Conservation (phyloP, 1,139 yeast species). For the Arxiozyma slooffiae region DNA sequence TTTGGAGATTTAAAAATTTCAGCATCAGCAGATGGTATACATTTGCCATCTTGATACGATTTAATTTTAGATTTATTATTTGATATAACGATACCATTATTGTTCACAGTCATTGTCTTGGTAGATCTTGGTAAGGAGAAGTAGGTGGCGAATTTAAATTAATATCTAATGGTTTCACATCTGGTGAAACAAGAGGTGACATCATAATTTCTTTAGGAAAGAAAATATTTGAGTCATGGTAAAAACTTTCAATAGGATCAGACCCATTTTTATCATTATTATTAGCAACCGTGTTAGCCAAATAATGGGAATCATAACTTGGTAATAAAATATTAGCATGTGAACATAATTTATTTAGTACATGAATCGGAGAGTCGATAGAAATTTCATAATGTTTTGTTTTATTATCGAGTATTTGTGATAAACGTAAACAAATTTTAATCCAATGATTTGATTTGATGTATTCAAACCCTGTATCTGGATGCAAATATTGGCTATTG, state of each 20-base stretch:
- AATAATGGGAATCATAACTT: constrained; percentile 25
- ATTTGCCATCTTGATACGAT: not conserved
- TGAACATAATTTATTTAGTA: constrained; percentile 50
- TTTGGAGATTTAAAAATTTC: constrained; percentile 23
- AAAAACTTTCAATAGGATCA: constrained; percentile 7
- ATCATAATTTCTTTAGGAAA: constrained; percentile 34
- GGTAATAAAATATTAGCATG: constrained; percentile 62
- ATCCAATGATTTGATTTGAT: constrained; percentile 95
- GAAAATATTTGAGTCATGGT: constrained; percentile 33
- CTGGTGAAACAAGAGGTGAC: constrained; percentile 45
- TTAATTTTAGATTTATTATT: not conserved
- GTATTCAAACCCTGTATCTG: constrained; percentile 56
- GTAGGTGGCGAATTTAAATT: constrained; percentile 9
- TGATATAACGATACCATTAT: constrained; percentile 5
- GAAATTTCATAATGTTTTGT: constrained; percentile 86
- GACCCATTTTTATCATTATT: not conserved
- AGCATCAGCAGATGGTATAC: not conserved
- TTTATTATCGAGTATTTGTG: constrained; percentile 49
- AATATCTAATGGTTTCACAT: constrained; percentile 40
- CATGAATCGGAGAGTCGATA: constrained; percentile 87
- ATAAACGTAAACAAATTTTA: constrained; percentile 74
- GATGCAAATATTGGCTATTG: constrained; percentile 57
- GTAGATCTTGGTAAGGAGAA: constrained; percentile 7
- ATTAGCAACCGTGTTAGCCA: constrained; percentile 3
- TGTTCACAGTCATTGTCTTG: constrained; percentile 4